These are phyloP conservation scores for Saururus chinensis DNA, from an alignment of 164 flowering plant genomes.

Conservation along the genomic window DNA sequence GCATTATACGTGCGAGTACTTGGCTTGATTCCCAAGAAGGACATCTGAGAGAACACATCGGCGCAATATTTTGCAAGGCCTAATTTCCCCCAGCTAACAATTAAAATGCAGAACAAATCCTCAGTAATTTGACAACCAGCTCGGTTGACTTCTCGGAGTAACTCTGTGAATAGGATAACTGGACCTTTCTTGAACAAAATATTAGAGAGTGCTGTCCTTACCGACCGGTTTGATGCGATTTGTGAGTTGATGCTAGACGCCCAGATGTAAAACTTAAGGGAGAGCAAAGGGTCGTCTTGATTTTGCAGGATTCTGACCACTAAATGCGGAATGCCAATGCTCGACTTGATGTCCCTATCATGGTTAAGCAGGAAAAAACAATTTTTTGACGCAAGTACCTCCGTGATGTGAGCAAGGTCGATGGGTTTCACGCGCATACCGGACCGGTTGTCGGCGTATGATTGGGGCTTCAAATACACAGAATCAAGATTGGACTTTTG, in stretches of 20 bases:
- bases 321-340: constrained; percentile 26
- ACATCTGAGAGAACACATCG: constrained; percentile 78
- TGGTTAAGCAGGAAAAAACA: constrained; percentile 66
- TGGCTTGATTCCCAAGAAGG: constrained; percentile 59
- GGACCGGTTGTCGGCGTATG: constrained; percentile 2
- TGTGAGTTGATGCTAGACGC: constrained; percentile 30
- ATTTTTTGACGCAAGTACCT: constrained; percentile 48
- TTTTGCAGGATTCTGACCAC: constrained; percentile 55
- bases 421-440: constrained; percentile 8
- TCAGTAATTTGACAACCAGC: constrained; percentile 46
- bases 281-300: constrained; percentile 49
- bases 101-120: constrained; percentile 58
- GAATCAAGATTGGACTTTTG: not conserved
- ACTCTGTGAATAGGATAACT: constrained; percentile 52
- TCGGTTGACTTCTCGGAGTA: constrained; percentile 43
- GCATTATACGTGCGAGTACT: constrained; percentile 86
- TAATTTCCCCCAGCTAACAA: constrained; percentile 89
- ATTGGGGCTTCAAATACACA: not conserved
- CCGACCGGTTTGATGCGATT: constrained; percentile 32
- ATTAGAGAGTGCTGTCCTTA: constrained; percentile 40
- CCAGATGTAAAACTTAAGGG: constrained; percentile 71
- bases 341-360: constrained; percentile 30
- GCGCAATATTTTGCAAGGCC: constrained; percentile 77
- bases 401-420: constrained; percentile 39
- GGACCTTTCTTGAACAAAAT: constrained; percentile 65